A percentile compares a stretch with the other conserved stretches of the same genome.
Evolutionary conservation across 768 basidiomycete genomes (phyloP).

Genomic region (Serendipita sp.): DNA sequence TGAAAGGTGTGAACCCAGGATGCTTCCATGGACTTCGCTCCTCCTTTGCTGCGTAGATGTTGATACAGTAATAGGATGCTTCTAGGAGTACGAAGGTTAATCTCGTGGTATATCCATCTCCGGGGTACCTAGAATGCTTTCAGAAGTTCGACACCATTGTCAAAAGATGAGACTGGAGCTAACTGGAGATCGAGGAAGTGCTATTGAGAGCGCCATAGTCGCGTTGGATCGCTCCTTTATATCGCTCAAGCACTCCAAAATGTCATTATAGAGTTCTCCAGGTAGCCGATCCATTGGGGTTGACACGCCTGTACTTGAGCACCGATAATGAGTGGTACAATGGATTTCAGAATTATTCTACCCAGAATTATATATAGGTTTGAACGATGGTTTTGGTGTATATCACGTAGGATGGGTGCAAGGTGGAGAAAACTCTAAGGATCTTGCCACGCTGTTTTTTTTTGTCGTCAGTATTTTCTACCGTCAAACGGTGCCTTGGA

Average conservation of each 20-base stretch:
- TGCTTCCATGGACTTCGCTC: slow-evolving; percentile 14
- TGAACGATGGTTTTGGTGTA: background rate
- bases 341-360: too few species aligned
- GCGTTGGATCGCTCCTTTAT: background rate
- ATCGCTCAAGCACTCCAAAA: background rate
- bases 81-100: slow-evolving; percentile 31
- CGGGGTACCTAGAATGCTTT: slow-evolving; percentile 24
- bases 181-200: slow-evolving; percentile 39
- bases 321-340: too few species aligned
- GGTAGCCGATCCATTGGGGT: background rate
- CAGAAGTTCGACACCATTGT: background rate
- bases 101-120: slow-evolving; percentile 38
- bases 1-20: slow-evolving; percentile 33
- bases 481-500: slow-evolving; percentile 4
- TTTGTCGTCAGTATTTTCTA: slow-evolving; percentile 4
- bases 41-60: slow-evolving; percentile 26
- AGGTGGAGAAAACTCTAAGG: background rate
- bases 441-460: slow-evolving; percentile 5
- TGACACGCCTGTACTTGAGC: too few species aligned
- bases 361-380: too few species aligned
- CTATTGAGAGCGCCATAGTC: slow-evolving; percentile 39
- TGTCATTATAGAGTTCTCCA: background rate
- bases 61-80: slow-evolving; percentile 44
- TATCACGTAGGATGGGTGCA: background rate
- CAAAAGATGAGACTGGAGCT: background rate